Percentiles rank a stretch among this genome's conserved stretches.
These are phyloP conservation scores for Sherardia arvensis DNA, from an alignment of 257 asterid genomes.

Conservation along the genomic window DNA sequence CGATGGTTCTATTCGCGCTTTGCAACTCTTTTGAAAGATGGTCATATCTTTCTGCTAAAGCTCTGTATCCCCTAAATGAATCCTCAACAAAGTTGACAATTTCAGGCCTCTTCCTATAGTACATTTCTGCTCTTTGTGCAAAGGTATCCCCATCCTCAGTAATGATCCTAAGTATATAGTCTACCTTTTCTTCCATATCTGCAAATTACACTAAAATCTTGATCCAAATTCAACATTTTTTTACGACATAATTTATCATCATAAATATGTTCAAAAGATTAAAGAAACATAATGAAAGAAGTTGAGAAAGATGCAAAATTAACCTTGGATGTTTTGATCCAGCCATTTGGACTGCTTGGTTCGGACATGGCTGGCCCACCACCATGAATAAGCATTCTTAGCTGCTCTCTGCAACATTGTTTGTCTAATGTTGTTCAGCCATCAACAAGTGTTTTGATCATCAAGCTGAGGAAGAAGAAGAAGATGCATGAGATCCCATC, in stretches of 20 bases:
- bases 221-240: background rate
- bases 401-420: conserved; percentile 46
- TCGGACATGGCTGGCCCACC: conserved; percentile 54
- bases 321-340: conserved; percentile 39
- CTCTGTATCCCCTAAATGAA: conserved; percentile 38
- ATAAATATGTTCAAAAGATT: background rate
- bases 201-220: conserved; percentile 8
- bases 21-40: conserved; percentile 43
- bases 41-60: conserved; percentile 53
- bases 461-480: background rate
- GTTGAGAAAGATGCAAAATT: background rate
- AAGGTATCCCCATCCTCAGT: conserved; percentile 53
- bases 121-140: conserved; percentile 48
- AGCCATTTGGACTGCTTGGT: conserved; percentile 53
- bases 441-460: background rate
- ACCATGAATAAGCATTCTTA: conserved; percentile 52
- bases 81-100: conserved; percentile 44
- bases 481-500: conserved; percentile 7
- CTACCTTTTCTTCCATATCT: conserved; percentile 60
- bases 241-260: background rate
- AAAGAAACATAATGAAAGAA: background rate
- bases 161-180: conserved; percentile 34
- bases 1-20: conserved; percentile 44
- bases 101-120: conserved; percentile 46
- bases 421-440: background rate